These are phyloP conservation scores for Quercus engelmannii DNA, from an alignment of 306 rosid species.

Conservation along the genomic window DNA sequence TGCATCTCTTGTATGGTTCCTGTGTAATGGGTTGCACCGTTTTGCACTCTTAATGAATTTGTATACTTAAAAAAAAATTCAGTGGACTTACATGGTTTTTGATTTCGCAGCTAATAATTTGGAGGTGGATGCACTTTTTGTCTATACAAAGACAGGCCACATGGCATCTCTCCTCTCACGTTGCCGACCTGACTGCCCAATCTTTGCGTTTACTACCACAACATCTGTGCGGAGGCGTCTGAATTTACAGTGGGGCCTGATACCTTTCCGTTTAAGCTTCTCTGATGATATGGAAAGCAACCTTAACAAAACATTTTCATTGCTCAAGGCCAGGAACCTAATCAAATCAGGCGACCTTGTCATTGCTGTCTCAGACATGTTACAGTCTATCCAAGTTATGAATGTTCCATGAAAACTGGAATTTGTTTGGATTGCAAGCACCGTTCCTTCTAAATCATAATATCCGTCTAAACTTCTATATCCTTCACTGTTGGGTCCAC, in stretches of 20 bases:
- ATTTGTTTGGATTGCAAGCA: slow-evolving; percentile 14
- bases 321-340: slow-evolving; percentile 94
- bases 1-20: no score
- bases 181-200: slow-evolving; percentile 97
- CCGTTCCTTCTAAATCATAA: slow-evolving; percentile 1
- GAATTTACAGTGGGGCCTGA: slow-evolving; percentile 98
- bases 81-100: slow-evolving; percentile 11
- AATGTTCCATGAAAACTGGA: slow-evolving; percentile 61
- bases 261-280: slow-evolving; percentile 92
- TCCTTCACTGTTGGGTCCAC: slow-evolving; percentile 3
- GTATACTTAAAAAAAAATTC: neutral
- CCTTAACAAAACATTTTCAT: slow-evolving; percentile 80
- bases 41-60: no score
- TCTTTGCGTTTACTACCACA: slow-evolving; percentile 83
- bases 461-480: neutral
- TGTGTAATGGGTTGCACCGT: no score
- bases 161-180: slow-evolving; percentile 97
- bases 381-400: slow-evolving; percentile 96
- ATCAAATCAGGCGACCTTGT: slow-evolving; percentile 98
- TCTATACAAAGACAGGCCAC: slow-evolving; percentile 89
- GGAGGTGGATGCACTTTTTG: slow-evolving; percentile 93
- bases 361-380: slow-evolving; percentile 92
- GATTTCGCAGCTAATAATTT: slow-evolving; percentile 79
- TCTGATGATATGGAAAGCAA: slow-evolving; percentile 95
- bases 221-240: slow-evolving; percentile 84